Evolutionary conservation across 176 grass and related monocot genomes (phyloP).

Genomic region (Thalia dealbata): DNA sequence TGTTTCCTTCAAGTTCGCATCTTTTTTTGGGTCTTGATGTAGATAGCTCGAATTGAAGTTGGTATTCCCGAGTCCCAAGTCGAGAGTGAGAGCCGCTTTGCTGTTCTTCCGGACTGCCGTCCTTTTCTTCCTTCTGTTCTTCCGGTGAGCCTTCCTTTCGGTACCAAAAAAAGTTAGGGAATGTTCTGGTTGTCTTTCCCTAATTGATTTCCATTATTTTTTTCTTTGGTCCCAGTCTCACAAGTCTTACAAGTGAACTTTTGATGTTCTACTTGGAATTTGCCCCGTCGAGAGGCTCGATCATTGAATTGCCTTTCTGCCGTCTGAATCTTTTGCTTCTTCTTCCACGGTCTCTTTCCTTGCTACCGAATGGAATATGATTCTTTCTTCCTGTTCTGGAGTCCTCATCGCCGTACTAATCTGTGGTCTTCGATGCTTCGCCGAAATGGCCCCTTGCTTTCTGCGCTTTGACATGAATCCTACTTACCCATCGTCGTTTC

Average conservation of each 20-base stretch:
- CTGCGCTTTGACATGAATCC: neutral
- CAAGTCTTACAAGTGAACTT: neutral
- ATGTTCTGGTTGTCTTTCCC: neutral
- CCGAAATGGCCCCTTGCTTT: neutral
- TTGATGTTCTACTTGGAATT: neutral
- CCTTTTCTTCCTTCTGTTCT: neutral
- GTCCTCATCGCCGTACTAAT: neutral
- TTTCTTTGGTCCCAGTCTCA: neutral
- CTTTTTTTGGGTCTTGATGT: neutral
- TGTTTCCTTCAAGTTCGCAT: neutral
- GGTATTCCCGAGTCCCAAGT: neutral
- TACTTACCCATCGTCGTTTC: neutral
- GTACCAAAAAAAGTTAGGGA: neutral
- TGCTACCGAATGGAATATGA: neutral
- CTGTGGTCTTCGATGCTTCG: neutral
- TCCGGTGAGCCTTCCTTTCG: neutral
- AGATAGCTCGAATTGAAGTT: neutral
- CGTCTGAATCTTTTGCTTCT: neutral
- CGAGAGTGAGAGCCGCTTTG: too few species aligned
- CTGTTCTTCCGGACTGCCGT: too few species aligned
- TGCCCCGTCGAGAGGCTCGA: neutral
- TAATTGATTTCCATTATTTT: neutral
- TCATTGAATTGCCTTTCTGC: neutral
- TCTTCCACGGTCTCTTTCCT: neutral
- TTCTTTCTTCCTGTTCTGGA: neutral